Percentiles rank a stretch among this genome's conserved stretches.
Evolutionary conservation across 306 rosid genomes (phyloP).

Genomic region (Oxytropis ochrocephala): DNA sequence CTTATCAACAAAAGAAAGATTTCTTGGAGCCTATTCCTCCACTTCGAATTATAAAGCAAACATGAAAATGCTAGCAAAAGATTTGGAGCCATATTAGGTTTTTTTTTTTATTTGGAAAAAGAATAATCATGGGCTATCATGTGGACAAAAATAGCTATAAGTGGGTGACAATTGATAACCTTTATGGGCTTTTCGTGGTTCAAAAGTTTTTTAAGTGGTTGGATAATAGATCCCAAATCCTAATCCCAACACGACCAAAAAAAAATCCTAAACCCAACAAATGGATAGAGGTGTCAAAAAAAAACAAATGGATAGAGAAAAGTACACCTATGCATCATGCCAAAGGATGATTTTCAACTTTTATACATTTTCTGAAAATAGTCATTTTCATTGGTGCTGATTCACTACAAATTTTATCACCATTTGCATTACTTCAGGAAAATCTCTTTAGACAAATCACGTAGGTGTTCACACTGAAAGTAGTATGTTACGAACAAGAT

Average conservation of each 20-base stretch:
- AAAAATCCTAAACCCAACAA: neutral
- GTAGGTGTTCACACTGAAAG: neutral
- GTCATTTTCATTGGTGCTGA: too few relatives aligned
- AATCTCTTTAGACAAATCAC: neutral
- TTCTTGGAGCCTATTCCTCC: neutral
- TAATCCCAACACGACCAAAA: neutral
- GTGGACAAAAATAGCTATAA: neutral
- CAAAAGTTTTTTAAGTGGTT: neutral
- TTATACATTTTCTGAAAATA: neutral
- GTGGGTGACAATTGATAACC: neutral
- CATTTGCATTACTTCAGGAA: neutral
- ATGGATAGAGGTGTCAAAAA: too few relatives aligned
- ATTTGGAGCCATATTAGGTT: neutral
- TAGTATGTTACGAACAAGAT: neutral
- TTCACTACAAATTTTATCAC: neutral
- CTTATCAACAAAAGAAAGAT: neutral
- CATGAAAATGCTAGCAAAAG: neutral
- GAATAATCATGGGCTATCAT: neutral
- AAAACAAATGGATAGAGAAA: neutral
- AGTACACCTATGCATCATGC: neutral
- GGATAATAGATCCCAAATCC: neutral
- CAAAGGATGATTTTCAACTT: neutral
- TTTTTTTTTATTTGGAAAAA: neutral
- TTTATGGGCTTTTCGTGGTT: slow-evolving; percentile 12
- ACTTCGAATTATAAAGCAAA: neutral